Conservation (phyloP, 768 basidiomycete species). For the Ramaria sp. region DNA sequence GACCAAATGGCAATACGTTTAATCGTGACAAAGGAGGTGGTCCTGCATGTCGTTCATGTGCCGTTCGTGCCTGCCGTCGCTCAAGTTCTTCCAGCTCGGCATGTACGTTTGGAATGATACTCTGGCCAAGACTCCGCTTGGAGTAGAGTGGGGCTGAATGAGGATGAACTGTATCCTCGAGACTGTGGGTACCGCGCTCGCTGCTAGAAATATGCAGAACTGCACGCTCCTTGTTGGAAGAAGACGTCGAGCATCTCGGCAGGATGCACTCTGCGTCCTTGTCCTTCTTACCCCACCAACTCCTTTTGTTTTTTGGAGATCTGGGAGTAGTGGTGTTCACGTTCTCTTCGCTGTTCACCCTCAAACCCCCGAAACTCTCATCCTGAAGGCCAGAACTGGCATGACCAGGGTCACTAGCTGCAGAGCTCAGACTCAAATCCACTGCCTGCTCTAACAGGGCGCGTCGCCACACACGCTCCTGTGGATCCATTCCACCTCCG, state of each 20-base stretch:
- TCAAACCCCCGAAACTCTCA: neutral
- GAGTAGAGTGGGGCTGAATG: neutral
- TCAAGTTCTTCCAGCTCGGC: constrained; percentile 1
- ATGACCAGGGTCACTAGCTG: neutral
- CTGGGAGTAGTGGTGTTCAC: neutral
- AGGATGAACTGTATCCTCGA: neutral
- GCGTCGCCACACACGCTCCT: constrained; percentile 65
- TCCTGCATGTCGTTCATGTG: neutral
- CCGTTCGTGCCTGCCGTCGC: neutral
- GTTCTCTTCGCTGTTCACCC: neutral
- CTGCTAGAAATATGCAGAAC: neutral
- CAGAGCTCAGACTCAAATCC: constrained; percentile 27
- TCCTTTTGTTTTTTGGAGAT: neutral
- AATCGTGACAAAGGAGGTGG: neutral
- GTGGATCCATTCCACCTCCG: constrained; percentile 26
- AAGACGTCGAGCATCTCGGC: constrained; percentile 7
- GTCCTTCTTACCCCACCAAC: constrained; percentile 5
- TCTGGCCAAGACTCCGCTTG: neutral
- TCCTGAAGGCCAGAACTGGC: neutral
- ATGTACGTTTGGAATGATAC: constrained; percentile 4
- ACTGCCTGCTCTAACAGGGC: constrained; percentile 70
- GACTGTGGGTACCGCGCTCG: neutral
- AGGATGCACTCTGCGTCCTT: neutral
- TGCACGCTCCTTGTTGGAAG: constrained; percentile 2
- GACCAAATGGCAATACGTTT: neutral